phyloP scores from a whole-genome alignment of 176 grass and related monocot species.

The Dactylis glomerata region DNA sequence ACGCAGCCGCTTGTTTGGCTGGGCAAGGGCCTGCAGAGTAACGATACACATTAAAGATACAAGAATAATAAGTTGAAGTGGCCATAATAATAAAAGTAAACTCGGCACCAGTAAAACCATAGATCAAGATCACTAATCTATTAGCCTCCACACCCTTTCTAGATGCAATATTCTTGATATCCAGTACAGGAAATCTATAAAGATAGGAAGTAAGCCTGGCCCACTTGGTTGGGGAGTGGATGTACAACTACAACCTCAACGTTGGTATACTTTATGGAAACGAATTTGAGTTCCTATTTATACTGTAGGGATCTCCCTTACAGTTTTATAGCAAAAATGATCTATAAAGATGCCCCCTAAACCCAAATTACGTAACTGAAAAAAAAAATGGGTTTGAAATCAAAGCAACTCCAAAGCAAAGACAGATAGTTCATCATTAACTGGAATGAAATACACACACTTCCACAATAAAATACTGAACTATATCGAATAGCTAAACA shows the following conservation, averaged over 20 bases:
- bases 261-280: background rate
- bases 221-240: background rate
- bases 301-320: background rate
- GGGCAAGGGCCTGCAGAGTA: conserved; percentile 71
- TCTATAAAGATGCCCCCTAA: background rate
- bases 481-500: conserved; percentile 12
- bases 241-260: background rate
- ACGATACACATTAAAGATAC: conserved; percentile 10
- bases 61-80: conserved; percentile 24
- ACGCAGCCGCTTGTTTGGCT: conserved; percentile 69
- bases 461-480: conserved; percentile 12
- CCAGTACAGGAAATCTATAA: background rate
- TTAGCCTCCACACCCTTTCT: conserved; percentile 9
- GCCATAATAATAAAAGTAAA: background rate
- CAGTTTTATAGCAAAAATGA: background rate
- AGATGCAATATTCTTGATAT: conserved; percentile 18
- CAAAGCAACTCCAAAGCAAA: background rate
- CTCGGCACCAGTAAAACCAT: background rate
- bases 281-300: background rate
- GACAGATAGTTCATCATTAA: background rate
- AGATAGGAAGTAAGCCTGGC: background rate
- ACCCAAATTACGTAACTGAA: conserved; percentile 9
- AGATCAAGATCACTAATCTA: background rate
- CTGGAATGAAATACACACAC: background rate
- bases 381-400: background rate